Conservation (phyloP, 495 filamentous ascomycete species). For the Cenococcum geophilum region DNA sequence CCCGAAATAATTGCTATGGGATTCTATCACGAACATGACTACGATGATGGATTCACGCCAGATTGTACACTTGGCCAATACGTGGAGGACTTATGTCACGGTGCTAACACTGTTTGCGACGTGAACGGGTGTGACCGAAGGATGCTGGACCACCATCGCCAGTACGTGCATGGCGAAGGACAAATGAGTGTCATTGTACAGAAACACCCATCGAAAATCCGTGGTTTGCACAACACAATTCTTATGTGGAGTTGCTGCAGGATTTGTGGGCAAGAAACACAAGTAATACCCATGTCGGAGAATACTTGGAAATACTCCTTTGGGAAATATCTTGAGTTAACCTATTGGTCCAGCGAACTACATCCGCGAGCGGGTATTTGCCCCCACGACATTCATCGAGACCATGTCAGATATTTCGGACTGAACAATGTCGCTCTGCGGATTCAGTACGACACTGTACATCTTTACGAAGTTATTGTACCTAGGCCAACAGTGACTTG, state of each 20-base stretch:
- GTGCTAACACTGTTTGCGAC: conserved; percentile 66
- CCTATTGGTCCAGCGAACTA: conserved; percentile 86
- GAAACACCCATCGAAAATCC: conserved; percentile 61
- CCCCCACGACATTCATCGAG: conserved; percentile 83
- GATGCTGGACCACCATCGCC: conserved; percentile 90
- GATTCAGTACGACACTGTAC: conserved; percentile 86
- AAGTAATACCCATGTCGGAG: conserved; percentile 86
- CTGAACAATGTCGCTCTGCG: conserved; percentile 77
- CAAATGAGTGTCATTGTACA: conserved; percentile 86
- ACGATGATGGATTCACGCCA: conserved; percentile 61
- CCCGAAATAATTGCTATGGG: conserved; percentile 78
- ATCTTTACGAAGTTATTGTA: conserved; percentile 91
- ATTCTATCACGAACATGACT: conserved; percentile 86
- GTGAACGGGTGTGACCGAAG: conserved; percentile 80
- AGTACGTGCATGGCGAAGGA: conserved; percentile 95
- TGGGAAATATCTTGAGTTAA: conserved; percentile 93
- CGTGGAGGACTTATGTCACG: conserved; percentile 81
- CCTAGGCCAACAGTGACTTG: conserved; percentile 85
- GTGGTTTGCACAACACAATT: conserved; percentile 69
- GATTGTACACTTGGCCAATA: conserved; percentile 94
- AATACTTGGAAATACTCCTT: conserved; percentile 99
- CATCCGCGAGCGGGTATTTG: conserved; percentile 77
- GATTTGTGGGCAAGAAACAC: conserved; percentile 80
- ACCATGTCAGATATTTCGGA: conserved; percentile 89
- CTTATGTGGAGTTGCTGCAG: conserved; percentile 98